Evolutionary conservation across 2,329 filamentous ascomycete genomes (phyloP).

Genomic region (Falciphora oryzae): DNA sequence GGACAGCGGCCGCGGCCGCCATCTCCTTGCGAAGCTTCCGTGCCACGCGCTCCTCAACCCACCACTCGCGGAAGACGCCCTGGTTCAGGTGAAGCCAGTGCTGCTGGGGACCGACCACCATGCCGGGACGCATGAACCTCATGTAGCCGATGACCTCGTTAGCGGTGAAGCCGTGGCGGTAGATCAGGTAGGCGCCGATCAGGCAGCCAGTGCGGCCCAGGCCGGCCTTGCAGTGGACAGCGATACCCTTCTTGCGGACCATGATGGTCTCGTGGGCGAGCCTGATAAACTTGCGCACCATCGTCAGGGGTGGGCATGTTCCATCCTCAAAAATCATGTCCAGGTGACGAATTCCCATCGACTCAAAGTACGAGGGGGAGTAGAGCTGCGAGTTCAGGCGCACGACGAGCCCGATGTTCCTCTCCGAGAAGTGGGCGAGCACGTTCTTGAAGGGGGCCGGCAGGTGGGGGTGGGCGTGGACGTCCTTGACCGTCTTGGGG

Average conservation of each 20-base stretch:
- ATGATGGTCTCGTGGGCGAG: constrained; percentile 93
- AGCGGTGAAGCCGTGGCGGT: constrained; percentile 93
- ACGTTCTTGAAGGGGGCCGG: constrained; percentile 94
- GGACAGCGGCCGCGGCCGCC: constrained; percentile 36
- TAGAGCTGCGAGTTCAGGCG: constrained; percentile 94
- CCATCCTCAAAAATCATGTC: constrained; percentile 99
- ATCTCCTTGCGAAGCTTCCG: constrained; percentile 57
- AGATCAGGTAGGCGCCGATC: constrained; percentile 96
- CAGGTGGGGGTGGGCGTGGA: constrained; percentile 64
- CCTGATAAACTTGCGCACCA: constrained; percentile 93
- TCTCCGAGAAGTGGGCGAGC: constrained; percentile 77
- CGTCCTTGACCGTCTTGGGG: constrained; percentile 68
- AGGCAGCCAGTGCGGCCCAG: constrained; percentile 92
- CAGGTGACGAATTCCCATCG: constrained; percentile 87
- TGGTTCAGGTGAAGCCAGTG: constrained; percentile 99
- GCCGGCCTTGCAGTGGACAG: constrained; percentile 97
- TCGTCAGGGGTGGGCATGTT: constrained; percentile 81
- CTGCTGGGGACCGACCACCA: constrained; percentile 98
- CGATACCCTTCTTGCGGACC: constrained; percentile 84
- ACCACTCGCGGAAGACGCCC: constrained; percentile 97
- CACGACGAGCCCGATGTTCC: constrained; percentile 88
- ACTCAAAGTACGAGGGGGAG: constrained; percentile 94
- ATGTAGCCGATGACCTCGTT: constrained; percentile 98
- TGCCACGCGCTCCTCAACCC: constrained; percentile 82
- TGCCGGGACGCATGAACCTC: constrained; percentile 97